A percentile compares a stretch with the other conserved stretches of the same genome.
Evolutionary conservation across 129 eudicot genomes (phyloP).

Genomic region (Deinandra increscens): DNA sequence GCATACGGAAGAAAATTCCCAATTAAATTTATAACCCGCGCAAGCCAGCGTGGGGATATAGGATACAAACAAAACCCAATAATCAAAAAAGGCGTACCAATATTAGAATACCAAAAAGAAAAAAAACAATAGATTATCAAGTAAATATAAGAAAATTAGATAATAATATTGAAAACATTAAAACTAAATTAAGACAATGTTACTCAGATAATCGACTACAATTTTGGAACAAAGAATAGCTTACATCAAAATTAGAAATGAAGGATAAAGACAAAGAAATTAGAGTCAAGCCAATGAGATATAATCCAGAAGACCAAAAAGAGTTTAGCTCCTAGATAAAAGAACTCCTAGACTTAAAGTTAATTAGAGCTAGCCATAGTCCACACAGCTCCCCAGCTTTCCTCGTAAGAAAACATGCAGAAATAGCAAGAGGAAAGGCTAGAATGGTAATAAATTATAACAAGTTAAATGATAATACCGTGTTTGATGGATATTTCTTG

Average conservation of each 20-base stretch:
- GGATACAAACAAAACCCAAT: not conserved
- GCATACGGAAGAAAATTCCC: no score
- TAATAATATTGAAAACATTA: not conserved
- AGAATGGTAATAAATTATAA: slow-evolving; percentile 7
- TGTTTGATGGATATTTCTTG: not conserved
- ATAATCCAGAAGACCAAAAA: not conserved
- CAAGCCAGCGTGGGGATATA: no score
- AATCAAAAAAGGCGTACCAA: not conserved
- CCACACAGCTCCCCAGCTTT: not conserved
- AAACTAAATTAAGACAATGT: not conserved
- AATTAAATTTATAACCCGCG: no score
- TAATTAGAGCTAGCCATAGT: not conserved
- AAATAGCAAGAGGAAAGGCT: not conserved
- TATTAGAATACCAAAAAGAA: not conserved
- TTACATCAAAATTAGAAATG: not conserved
- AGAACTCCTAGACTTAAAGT: not conserved
- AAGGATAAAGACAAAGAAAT: not conserved
- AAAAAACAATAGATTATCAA: not conserved
- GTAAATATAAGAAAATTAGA: not conserved
- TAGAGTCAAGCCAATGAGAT: slow-evolving; percentile 1
- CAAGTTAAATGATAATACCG: not conserved
- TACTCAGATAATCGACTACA: not conserved
- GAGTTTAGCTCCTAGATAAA: not conserved
- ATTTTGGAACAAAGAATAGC: not conserved
- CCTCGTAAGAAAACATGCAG: not conserved